Base-by-base conservation (phyloP, 106 monocot species). In the Allium sativum region DNA sequence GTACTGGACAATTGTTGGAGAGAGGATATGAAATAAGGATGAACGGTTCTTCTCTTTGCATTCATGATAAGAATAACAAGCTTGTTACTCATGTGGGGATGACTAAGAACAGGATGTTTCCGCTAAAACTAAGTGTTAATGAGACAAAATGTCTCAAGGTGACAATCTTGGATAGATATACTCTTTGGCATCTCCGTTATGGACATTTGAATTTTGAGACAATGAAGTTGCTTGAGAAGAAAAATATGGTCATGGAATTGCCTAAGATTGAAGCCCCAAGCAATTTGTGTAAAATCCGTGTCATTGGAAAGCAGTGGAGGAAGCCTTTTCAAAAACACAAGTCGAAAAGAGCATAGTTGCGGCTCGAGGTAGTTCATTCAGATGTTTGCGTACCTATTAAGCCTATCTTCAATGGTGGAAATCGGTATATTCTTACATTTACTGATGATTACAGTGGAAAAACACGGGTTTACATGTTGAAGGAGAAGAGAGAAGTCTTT, bases 401-500 rank as follows among this genome's bases (percentile, higher is more conserved):
- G 14, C 53, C 53, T 13, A 18, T 6, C 15, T 8, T 15, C 8
- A 6, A 9, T 15, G 14, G 53, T 12, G 3, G 53, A 0, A 53
- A 15, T 0, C 15, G 53, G 53, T 61, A 61, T 61, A 44, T 45
- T 15, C 44, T 61, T 42, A 15, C n/a, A 13, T 45, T 45, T 42
- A 61, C 16, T n/a, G 13, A 61, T 61, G 61, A 61, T 61, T 61
- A 15, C 45, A 61, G 42, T 61, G 43, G 43, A 0, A 61, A 44
- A 15, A 18, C n/a, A 3, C 45, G 41, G 40, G 3, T 61, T 12
- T 41, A 61, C 18, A 16, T 61, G 42, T 15, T 61, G 18, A 61
- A 61, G n/a, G n/a, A 61, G 41, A 61, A 45, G 45, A 44, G 43
- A 58, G 58, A 58, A 58, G 58, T 58, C 9, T 58, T 19, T 7